These are phyloP conservation scores for Trichoderma virens DNA, from an alignment of 495 filamentous ascomycete genomes.

Conservation along the genomic window DNA sequence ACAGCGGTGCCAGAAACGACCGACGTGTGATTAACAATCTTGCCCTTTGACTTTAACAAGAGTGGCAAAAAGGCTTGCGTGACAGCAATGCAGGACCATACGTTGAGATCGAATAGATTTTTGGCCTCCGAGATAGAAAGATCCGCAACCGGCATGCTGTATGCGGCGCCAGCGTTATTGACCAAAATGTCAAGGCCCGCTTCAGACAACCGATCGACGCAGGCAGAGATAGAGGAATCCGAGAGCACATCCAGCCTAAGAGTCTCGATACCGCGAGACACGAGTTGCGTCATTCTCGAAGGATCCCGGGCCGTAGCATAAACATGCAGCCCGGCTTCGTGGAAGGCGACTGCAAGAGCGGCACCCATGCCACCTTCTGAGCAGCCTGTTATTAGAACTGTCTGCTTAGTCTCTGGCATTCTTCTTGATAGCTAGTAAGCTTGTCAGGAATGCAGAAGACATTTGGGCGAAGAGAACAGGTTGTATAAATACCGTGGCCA, in stretches of 20 bases:
- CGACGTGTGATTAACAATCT: background rate
- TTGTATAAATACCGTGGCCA: no score
- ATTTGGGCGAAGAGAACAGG: no score
- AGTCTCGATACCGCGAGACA: background rate
- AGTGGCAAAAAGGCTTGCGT: background rate
- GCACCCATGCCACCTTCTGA: background rate
- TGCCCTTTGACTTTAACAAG: background rate
- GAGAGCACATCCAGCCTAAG: background rate
- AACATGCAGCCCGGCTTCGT: background rate
- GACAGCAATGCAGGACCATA: background rate
- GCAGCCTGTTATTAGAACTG: background rate
- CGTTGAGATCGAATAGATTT: background rate
- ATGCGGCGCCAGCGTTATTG: background rate
- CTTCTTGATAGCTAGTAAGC: no score
- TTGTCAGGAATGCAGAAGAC: no score
- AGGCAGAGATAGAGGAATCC: background rate
- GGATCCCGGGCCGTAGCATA: background rate
- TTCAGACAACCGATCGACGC: background rate
- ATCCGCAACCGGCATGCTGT: background rate
- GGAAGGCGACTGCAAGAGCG: background rate
- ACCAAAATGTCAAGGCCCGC: background rate
- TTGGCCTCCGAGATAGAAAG: background rate
- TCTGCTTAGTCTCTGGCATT: no score
- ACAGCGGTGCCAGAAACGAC: no score
- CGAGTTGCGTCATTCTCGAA: background rate